phyloP scores from a whole-genome alignment of 805 yeast genomes.

The Pichia gijzeniarum region DNA sequence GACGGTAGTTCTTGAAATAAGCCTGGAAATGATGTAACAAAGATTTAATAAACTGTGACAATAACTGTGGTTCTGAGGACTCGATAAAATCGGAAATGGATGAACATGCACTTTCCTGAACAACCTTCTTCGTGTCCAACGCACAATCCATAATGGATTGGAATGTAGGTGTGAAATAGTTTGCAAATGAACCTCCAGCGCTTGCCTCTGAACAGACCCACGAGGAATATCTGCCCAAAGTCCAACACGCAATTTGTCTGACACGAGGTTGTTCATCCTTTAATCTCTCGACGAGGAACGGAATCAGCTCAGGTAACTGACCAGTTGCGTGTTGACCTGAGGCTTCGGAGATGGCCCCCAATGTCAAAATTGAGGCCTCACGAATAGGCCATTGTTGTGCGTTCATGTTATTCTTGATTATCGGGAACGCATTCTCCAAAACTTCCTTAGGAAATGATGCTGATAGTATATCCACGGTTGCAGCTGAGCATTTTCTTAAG shows the following conservation, averaged over 20 bases:
- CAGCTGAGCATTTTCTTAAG: constrained; percentile 88
- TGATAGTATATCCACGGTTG: constrained; percentile 81
- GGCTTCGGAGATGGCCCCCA: constrained; percentile 93
- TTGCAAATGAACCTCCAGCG: constrained; percentile 54
- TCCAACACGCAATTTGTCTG: constrained; percentile 94
- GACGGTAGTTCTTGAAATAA: constrained; percentile 74
- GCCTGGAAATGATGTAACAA: constrained; percentile 62
- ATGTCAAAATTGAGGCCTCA: constrained; percentile 88
- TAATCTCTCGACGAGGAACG: constrained; percentile 75
- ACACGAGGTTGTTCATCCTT: constrained; percentile 76
- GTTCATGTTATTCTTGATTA: constrained; percentile 62
- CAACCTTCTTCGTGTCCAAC: constrained; percentile 79
- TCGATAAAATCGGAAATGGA: constrained; percentile 83
- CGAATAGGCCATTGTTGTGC: constrained; percentile 80
- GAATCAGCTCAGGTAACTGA: constrained; percentile 74
- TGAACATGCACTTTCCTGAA: constrained; percentile 92
- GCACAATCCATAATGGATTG: constrained; percentile 70
- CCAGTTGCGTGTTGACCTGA: constrained; percentile 65
- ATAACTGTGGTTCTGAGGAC: constrained; percentile 53
- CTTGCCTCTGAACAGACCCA: constrained; percentile 76
- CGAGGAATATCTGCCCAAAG: constrained; percentile 73
- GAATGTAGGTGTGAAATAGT: constrained; percentile 69
- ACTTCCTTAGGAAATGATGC: constrained; percentile 61
- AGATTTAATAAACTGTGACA: constrained; percentile 58
- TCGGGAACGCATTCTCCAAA: constrained; percentile 62